Percentiles rank a stretch among this genome's conserved stretches.
Conservation (phyloP, 2,329 filamentous ascomycete genomes). For the Teratosphaeria epicoccoides region DNA sequence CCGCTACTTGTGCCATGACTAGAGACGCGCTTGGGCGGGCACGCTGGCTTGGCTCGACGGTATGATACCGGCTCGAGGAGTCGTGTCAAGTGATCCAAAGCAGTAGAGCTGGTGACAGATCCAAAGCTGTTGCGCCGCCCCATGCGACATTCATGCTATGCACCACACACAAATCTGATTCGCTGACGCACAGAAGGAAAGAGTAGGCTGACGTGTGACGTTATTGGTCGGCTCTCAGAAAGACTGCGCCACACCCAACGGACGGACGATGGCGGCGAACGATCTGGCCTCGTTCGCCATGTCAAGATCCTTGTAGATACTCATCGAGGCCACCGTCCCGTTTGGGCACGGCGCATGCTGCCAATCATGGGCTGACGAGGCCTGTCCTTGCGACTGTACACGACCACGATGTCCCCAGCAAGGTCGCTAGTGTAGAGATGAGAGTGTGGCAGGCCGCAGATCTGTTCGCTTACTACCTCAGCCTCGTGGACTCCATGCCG, state of each 20-base stretch:
- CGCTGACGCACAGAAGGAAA: no score
- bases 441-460: not conserved
- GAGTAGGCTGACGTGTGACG: no score
- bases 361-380: not conserved
- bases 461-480: not conserved
- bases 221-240: not conserved
- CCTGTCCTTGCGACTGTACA: not conserved
- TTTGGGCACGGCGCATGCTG: not conserved
- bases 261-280: not conserved
- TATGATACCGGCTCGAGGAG: no score
- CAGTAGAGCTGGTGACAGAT: no score
- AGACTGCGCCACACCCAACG: not conserved
- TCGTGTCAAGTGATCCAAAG: no score
- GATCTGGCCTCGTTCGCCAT: not conserved
- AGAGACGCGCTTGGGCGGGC: no score
- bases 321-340: not conserved
- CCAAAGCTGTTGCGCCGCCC: no score
- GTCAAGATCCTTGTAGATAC: not conserved
- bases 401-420: not conserved
- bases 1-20: not conserved
- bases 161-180: no score
- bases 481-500: slow-evolving; percentile 1
- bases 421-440: not conserved
- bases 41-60: no score
- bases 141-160: no score